Base-by-base conservation (phyloP, 73 alveolate species). In the Paramecium tetraurelia region DNA sequence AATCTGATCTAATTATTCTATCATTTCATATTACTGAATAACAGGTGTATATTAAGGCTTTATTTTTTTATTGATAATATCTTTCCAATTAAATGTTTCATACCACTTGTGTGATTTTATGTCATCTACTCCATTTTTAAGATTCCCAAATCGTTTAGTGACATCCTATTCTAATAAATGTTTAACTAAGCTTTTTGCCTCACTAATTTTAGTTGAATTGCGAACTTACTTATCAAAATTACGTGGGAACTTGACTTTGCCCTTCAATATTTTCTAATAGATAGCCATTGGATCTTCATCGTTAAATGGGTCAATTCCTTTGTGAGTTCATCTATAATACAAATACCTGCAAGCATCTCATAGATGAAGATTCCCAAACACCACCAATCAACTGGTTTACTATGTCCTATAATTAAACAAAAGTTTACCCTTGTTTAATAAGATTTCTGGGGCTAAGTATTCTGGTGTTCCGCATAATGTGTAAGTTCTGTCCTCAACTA, bases 311-410 rank as follows among this genome's bases (percentile, higher is more conserved):
- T 93, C 86, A 86, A 86, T 69, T 38, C 93, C 99, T 57, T 95
- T 95, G 69, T 53, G 69, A 18, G 95, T 53, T 95, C 76, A 63
- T 27, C 22, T 63, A 63, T 63, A 63, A 63, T 96, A 92, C 92
- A 33, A 33, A 33, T 72, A 72, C 96, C 99, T 41, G 98, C 99
- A 29, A 98, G 92, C 98, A 98, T 97, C 92, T 98, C 99, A 94
- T 97, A 98, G n/a, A 96, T 92, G 58, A 98, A 92, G 27, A 98
- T 96, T 63, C 99, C 99, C 24, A 98, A 90, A 68, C 99, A 92
- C 99, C 99, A 98, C 99, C 99, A 99, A 95, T 99, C 99, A 48
- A 97, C 99, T 40, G 99, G 99, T 95, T 98, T 99, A 48, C 99
- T 99, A 87, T 99, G 99, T 3, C 99, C 99, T 80, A 3, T 10